Evolutionary conservation across 2,329 filamentous ascomycete species (phyloP), one percentile per base, ranked within the genome.

Genomic region (Didymella segeticola): DNA sequence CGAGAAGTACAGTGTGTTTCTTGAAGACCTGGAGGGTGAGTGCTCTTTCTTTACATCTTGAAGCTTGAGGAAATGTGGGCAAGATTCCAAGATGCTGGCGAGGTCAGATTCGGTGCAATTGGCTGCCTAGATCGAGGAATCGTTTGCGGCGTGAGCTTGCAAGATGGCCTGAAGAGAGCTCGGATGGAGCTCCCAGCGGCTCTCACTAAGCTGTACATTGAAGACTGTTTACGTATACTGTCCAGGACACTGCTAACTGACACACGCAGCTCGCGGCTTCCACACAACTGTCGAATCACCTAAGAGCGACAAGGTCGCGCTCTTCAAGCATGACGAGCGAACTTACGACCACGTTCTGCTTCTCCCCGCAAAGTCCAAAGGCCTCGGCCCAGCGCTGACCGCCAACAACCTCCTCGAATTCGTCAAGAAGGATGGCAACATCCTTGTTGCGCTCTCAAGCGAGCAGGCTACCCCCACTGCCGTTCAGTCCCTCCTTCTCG

Each of bases 291-390:
- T 92, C 73, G 86, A 93, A 74, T 92, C 91, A 7, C 71, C 71
- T 27, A 74, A 74, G 53, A 55, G 66, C 22, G 66, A 66, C 37
- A 68, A 65, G 25, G 90, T 98, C 67, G 83, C 85, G 45, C 82
- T 99, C 62, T 96, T 97, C 80, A 82, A 86, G 71, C 86, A 95
- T 60, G 95, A 93, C 72, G 91, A 95, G 79, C 87, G 89, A 74
- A 86, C 85, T 60, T 98, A 93, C 77, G 93, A 98, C 78, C 93
- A 99, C 77, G 80, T 98, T 61, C 77, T 98, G 61, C 83, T 99
- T 64, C 86, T 98, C 61, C 95, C 95, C 46, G 86, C 88, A 56
- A 96, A 93, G 77, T 86, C 90, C 26, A 99, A 99, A 84, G 93
- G 91, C 57, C 89, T 97, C 56, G 95, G 95, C 51, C 92, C 93